phyloP scores from a whole-genome alignment of 345 rosid species.

The Erodium maritimum region DNA sequence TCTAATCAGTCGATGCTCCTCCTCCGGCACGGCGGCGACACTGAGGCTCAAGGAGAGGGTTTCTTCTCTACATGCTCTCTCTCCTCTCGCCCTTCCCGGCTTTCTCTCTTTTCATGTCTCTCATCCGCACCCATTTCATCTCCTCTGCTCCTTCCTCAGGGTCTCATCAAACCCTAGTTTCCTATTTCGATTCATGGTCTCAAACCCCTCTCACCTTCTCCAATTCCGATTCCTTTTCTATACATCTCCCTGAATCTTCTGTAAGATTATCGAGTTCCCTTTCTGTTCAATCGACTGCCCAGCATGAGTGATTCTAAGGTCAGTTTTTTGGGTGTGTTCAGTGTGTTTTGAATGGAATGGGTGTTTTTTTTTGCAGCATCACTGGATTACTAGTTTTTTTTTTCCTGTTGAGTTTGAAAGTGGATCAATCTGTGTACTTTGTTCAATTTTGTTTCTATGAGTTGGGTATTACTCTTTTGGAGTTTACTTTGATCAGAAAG shows the following conservation, averaged over 20 bases:
- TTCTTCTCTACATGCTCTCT: constrained; percentile 41
- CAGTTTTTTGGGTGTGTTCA: background rate
- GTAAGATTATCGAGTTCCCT: background rate
- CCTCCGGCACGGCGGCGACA: constrained; percentile 17
- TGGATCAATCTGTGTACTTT: background rate
- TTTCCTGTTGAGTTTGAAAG: background rate
- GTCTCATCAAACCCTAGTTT: constrained; percentile 43
- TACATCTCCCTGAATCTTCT: background rate
- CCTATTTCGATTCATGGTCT: constrained; percentile 10
- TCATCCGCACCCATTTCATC: constrained; percentile 26
- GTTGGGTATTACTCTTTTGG: background rate
- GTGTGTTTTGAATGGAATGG: background rate
- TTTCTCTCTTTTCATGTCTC: constrained; percentile 64
- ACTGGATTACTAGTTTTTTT: background rate
- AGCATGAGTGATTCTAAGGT: constrained; percentile 78
- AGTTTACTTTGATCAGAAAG: background rate
- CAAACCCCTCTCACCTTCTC: constrained; percentile 15
- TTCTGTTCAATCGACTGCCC: background rate
- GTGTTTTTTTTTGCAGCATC: background rate
- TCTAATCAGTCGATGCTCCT: constrained; percentile 31
- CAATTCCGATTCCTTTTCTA: background rate
- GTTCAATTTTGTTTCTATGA: background rate
- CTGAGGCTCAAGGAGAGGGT: constrained; percentile 31
- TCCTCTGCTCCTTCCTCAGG: constrained; percentile 29
- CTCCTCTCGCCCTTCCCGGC: constrained; percentile 12